phyloP scores from a whole-genome alignment of 345 rosid genomes.

The Xanthoceras sorbifolium region DNA sequence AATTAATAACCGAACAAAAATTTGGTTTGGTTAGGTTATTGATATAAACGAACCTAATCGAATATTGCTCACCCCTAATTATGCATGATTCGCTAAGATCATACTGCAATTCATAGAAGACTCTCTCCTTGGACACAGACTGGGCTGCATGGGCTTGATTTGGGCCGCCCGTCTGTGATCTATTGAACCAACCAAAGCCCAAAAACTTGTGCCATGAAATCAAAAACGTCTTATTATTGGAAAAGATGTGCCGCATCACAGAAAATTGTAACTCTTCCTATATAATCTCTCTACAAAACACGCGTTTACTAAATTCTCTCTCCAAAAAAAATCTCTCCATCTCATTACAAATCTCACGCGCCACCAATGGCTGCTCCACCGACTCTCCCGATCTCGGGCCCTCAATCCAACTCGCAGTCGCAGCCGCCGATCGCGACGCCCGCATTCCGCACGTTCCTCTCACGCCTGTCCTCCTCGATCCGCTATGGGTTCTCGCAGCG shows the following conservation, averaged over 20 bases:
- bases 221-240: neutral
- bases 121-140: neutral
- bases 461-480: slow-evolving; percentile 69
- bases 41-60: too few relatives aligned
- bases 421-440: slow-evolving; percentile 76
- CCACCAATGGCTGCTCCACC: slow-evolving; percentile 53
- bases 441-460: slow-evolving; percentile 69
- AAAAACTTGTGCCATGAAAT: neutral
- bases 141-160: neutral
- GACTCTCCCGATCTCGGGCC: slow-evolving; percentile 56
- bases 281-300: neutral
- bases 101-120: neutral
- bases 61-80: too few relatives aligned
- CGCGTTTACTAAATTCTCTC: neutral
- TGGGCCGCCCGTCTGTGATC: neutral
- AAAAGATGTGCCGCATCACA: neutral
- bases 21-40: too few relatives aligned
- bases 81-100: too few relatives aligned
- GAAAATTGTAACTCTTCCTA: neutral
- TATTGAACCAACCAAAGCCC: neutral
- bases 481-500: slow-evolving; percentile 75
- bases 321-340: neutral
- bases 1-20: too few relatives aligned
- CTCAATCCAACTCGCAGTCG: slow-evolving; percentile 41
- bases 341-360: neutral